Conservation (phyloP, 2,329 filamentous ascomycete genomes). For the Neurospora sp. region DNA sequence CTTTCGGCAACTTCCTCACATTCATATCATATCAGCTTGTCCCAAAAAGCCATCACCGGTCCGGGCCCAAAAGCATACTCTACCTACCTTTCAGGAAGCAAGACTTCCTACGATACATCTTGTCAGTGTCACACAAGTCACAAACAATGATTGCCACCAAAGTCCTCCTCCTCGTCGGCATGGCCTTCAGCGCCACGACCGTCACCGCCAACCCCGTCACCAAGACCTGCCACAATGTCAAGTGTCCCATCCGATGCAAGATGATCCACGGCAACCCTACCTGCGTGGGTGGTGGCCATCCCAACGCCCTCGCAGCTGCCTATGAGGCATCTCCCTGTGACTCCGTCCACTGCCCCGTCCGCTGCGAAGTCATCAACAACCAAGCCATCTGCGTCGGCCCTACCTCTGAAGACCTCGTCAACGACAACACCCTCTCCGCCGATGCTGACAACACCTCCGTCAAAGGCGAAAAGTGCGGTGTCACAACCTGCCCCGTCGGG, state of each 20-base stretch:
- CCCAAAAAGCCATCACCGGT: not conserved
- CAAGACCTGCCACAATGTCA: slow-evolving; percentile 7
- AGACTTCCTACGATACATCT: not conserved
- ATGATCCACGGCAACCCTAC: slow-evolving; percentile 9
- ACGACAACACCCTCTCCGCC: not conserved
- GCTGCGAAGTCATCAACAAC: not conserved
- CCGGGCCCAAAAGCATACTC: not conserved
- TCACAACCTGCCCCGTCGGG: slow-evolving; percentile 9
- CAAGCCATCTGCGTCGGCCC: not conserved
- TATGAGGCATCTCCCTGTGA: not conserved
- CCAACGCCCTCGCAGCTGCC: not conserved
- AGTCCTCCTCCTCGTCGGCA: slow-evolving; percentile 6
- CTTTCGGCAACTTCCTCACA: not conserved
- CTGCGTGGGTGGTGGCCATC: slow-evolving; percentile 1
- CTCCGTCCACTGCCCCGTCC: not conserved
- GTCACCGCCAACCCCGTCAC: slow-evolving; percentile 8
- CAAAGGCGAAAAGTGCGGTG: slow-evolving; percentile 8
- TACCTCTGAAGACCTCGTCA: not conserved
- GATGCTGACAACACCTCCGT: not conserved
- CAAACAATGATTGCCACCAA: not conserved
- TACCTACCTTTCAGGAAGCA: not conserved
- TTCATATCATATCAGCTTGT: not conserved
- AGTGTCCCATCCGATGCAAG: slow-evolving; percentile 7
- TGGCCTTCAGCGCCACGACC: slow-evolving; percentile 4
- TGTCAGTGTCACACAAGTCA: not conserved